Evolutionary conservation across 805 yeast species (phyloP), one percentile per base, ranked within the genome.

Genomic region (Yamadazyma takamatsuzukensis): DNA sequence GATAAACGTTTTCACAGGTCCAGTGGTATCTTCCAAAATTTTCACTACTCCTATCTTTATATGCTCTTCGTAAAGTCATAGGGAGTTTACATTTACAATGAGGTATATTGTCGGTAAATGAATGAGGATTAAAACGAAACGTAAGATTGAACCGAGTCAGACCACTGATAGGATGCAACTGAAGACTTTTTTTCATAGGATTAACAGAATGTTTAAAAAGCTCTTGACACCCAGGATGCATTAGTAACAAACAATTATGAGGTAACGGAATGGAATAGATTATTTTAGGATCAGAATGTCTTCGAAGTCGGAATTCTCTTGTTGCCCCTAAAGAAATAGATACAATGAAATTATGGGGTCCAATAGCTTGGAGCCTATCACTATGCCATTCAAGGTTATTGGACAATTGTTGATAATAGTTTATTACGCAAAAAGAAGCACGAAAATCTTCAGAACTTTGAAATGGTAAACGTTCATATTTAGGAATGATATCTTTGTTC

Each of bases 141-240:
- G 94, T 85, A 25, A 84, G 50, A 41, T 79, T 83, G 40, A 80
- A 70, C 32, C 95, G 56, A 4, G 63, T 39, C 1, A 68, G 43
- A 0, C 80, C 81, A 1, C 78, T 50, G 0, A 69, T 53, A 0
- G 54, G 27, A 45, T 52, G 45, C 27, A 64, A 59, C 34, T 72
- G 71, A 4, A 66, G 74, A 4, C 72, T 62, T 16, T 72, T 68
- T 22, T 64, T 50, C 32, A 72, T 49, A 0, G 76, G 56, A 34
- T 63, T 59, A 0, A 84, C 75, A 37, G 77, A 62, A 47, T 85
- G 95, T 46, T 78, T 82, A 50, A 59, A 84, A 31, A 73, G 75
- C 42, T 84, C 95, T 50, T 84, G 95, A 40, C 84, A 78, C 0
- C 86, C 87, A 1, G 86, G 82, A 38, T 80, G 78, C 94, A 84